Evolutionary conservation across 352 stramenopile genomes (phyloP), one percentile per base, ranked within the genome.

Genomic region (Phytophthora podocarpi): DNA sequence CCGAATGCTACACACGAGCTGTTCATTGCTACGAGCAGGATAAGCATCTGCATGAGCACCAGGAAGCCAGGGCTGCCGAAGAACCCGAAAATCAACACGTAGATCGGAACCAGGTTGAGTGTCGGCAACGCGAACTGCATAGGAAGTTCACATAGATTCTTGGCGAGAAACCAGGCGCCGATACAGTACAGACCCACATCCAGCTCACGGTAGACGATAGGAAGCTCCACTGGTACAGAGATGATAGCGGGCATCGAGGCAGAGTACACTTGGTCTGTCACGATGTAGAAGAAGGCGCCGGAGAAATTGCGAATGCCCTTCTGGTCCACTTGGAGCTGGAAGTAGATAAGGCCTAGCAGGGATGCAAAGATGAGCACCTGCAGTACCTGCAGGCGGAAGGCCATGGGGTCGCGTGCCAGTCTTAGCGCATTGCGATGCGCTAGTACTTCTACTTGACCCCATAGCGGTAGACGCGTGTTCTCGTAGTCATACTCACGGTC

Each of bases 231-330:
- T 0, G 74, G 74, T 30, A 83, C 68, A 1, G 64, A 67, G n/a
- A 78, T 64, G 46, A 80, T 74, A 9, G 66, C 64, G 16, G 74
- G 74, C 43, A 68, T 78, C 12, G 64, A 64, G 0, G 59, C 45
- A 4, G 45, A 60, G 48, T 76, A 80, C 12, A 72, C 64, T 53
- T 80, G 71, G 32, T 80, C 74, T 16, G 70, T 71, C 20, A 80
- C 48, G 24, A 80, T 64, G 49, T 77, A 83, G 59, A 83, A 83
- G 49, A 83, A 72, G 6, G 55, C 74, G 6, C 74, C 74, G 0
- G 64, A 62, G 30, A 78, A 83, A 13, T 69, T 73, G 28, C 74
- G 72, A 28, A 80, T 58, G 8, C 71, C 71, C 23, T 69, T 70
- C 48, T 80, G 74, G 40, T 67, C 59, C 16, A 75, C 21, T 12